Base-by-base conservation (phyloP, 306 rosid species). In the Dryas alaskensis region DNA sequence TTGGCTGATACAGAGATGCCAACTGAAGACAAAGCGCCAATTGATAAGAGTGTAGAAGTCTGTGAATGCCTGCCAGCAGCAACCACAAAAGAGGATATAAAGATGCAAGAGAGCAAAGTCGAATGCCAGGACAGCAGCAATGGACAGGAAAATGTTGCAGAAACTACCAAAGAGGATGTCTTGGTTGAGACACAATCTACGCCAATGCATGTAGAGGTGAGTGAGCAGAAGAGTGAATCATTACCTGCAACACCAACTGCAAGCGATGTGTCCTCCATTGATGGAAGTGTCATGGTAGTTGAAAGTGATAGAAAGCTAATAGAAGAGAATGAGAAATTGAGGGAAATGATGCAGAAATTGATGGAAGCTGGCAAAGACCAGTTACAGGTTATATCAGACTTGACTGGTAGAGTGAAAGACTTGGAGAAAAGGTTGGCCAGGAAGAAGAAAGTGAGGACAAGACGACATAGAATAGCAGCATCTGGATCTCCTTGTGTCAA, bases 341-440 rank as follows among this genome's bases (percentile, higher is more conserved):
- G 86, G 69, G 77, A 84, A 66, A 74, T 83, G 89, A 76, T 86
- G 90, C 77, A 74, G 76, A 87, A 86, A 78, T 72, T 92, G 69
- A 71, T 90, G 60, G 89, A 81, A 67, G 86, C 86, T 4, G 95
- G 96, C 44, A 88, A 88, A 44, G 78, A 86, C 27, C 98, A 92
- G 70, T 5, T 88, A 8, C 78, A 65, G 72, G 86, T 83, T 0
- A 92, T 92, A 55, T 76, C 95, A 42, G 65, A 72, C 58, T 80
- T 92, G 62, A 88, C 71, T 8, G 83, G 82, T 3, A 87, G 87
- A 77, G 95, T 92, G 72, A 87, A 81, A 73, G 88, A 85, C 17
- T 72, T 92, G 79, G 98, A 92, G 86, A 86, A 83, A 66, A 88
- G 79, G 81, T 3, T 90, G 62, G 86, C 84, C 2, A 85, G n/a